Conservation (phyloP, 177 flowering plant species). For the Telopea speciosissima region DNA sequence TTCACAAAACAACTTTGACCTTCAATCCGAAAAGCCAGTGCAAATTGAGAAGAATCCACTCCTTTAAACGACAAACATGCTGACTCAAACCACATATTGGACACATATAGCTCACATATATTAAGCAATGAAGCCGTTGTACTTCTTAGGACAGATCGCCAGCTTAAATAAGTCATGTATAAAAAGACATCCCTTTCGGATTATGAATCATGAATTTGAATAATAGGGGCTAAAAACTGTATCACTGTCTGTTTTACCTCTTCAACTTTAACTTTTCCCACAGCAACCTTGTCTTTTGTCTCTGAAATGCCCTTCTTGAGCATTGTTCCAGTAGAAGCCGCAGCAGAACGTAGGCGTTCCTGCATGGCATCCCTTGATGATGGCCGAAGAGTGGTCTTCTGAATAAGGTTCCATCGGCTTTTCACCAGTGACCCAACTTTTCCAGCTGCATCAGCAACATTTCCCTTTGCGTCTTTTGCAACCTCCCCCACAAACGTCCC, state of each 20-base stretch:
- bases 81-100: background rate
- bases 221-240: too few relatives aligned
- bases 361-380: constrained; percentile 70
- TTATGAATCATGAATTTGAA: too few relatives aligned
- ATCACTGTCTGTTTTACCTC: constrained; percentile 45
- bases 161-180: too few relatives aligned
- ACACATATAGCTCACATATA: background rate
- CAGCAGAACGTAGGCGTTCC: constrained; percentile 69
- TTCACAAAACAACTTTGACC: background rate
- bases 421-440: constrained; percentile 68
- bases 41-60: background rate
- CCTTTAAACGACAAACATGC: background rate
- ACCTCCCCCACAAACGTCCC: constrained; percentile 64
- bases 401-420: constrained; percentile 70
- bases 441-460: constrained; percentile 69
- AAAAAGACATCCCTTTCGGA: too few relatives aligned
- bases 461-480: constrained; percentile 81
- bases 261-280: constrained; percentile 83
- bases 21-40: background rate
- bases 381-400: constrained; percentile 41
- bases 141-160: too few relatives aligned
- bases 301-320: constrained; percentile 72
- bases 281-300: constrained; percentile 77
- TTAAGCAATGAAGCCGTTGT: background rate
- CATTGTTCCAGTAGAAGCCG: constrained; percentile 72